These are phyloP conservation scores for Pichia cephalocereana DNA, from an alignment of 805 yeast species.

Conservation along the genomic window DNA sequence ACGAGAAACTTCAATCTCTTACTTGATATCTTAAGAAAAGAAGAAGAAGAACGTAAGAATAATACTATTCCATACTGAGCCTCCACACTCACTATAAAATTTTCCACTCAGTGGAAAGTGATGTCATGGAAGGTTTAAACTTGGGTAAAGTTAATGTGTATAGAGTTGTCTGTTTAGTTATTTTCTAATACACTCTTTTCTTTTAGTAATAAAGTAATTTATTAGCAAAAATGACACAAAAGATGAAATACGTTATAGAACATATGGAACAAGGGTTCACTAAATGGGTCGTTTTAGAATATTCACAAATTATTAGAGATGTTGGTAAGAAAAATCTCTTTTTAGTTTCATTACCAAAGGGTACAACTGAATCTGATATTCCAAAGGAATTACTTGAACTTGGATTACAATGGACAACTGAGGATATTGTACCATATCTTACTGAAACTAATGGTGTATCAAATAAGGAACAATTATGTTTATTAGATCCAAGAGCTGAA, in stretches of 20 bases:
- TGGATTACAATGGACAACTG: conserved; percentile 75
- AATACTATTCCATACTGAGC: too few relatives aligned
- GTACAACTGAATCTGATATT: conserved; percentile 51
- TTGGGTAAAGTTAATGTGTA: too few relatives aligned
- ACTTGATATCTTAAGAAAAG: too few relatives aligned
- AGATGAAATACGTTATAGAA: conserved; percentile 86
- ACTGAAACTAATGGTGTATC: conserved; percentile 18
- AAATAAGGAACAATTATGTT: conserved; percentile 46
- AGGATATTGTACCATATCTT: conserved; percentile 46
- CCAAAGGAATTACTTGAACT: conserved; percentile 50
- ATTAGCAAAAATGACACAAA: background rate
- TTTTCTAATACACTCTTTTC: too few relatives aligned
- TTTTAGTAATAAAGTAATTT: too few relatives aligned
- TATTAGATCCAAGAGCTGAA: conserved; percentile 83
- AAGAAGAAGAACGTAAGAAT: too few relatives aligned
- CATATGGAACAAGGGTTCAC: conserved; percentile 98
- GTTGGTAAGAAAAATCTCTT: conserved; percentile 70
- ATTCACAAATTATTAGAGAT: conserved; percentile 71
- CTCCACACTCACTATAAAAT: too few relatives aligned
- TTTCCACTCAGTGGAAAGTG: too few relatives aligned
- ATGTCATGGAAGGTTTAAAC: too few relatives aligned
- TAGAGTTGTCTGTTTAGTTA: too few relatives aligned
- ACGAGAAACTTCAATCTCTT: too few relatives aligned
- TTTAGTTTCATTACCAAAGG: conserved; percentile 65
- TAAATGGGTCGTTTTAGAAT: conserved; percentile 90